phyloP scores from a whole-genome alignment of 2,329 filamentous ascomycete species.

The Paraphaeosphaeria minitans region DNA sequence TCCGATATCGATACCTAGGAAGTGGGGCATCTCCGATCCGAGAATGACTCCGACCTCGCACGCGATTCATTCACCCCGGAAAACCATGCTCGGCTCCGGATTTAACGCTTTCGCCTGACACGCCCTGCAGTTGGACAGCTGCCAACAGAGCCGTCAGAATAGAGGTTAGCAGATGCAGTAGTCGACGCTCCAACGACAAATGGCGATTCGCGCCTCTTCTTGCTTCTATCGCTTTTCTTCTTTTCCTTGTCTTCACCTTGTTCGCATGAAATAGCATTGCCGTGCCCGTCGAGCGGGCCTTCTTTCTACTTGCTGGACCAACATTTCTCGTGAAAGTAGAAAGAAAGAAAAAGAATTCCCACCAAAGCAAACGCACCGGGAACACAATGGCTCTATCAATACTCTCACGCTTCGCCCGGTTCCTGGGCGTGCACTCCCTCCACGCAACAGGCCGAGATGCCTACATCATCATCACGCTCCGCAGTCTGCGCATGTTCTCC shows the following conservation, averaged over 20 bases:
- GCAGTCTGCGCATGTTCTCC: slow-evolving; percentile 42
- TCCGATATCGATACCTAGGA: too few species aligned
- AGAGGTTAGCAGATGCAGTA: slow-evolving; percentile 13
- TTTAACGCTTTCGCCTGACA: neutral
- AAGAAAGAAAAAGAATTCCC: too few species aligned
- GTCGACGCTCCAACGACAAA: neutral
- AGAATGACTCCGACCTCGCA: slow-evolving; percentile 11
- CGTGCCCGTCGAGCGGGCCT: neutral
- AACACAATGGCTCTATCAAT: slow-evolving; percentile 24
- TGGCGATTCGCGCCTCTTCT: neutral
- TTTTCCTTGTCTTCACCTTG: neutral
- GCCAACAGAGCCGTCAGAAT: slow-evolving; percentile 6
- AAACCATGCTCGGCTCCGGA: slow-evolving; percentile 2
- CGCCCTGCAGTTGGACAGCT: neutral
- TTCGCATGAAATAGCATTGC: slow-evolving; percentile 4
- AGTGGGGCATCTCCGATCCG: slow-evolving; percentile 6
- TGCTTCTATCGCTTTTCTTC: neutral
- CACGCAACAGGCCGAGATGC: slow-evolving; percentile 43
- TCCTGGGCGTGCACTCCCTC: slow-evolving; percentile 41
- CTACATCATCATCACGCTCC: slow-evolving; percentile 51
- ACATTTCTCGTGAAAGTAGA: neutral
- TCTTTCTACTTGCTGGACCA: neutral
- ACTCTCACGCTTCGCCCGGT: slow-evolving; percentile 29
- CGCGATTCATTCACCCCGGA: slow-evolving; percentile 6
- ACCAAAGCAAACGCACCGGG: neutral